These are phyloP conservation scores for Galium porrigens DNA, from an alignment of 305 asterid species.

Conservation along the genomic window DNA sequence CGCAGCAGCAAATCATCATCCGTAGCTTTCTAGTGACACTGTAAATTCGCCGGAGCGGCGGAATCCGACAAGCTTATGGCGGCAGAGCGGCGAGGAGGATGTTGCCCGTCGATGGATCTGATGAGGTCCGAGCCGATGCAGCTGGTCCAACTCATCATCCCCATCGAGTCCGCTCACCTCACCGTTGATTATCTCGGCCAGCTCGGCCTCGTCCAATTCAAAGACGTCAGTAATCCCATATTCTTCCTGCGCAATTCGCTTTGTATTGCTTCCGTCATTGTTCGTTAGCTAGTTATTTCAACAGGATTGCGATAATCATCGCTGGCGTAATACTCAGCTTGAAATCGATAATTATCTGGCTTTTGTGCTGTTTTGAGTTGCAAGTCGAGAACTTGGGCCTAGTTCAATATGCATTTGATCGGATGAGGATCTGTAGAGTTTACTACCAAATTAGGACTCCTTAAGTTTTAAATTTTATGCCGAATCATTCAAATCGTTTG, in stretches of 20 bases:
- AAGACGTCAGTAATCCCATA: constrained; percentile 44
- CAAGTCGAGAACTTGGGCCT: not conserved
- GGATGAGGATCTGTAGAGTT: constrained; percentile 1
- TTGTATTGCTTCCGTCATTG: not conserved
- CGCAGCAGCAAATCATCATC: constrained; percentile 6
- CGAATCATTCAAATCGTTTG: not conserved
- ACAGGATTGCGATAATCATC: not conserved
- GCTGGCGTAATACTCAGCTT: not conserved
- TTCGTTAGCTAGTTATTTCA: not conserved
- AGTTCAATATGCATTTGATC: not conserved
- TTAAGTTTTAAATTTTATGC: not conserved
- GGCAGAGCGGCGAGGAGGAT: constrained; percentile 57
- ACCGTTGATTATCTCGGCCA: constrained; percentile 80
- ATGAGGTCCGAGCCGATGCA: constrained; percentile 99
- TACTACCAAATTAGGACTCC: not conserved
- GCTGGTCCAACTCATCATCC: constrained; percentile 84
- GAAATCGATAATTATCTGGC: not conserved
- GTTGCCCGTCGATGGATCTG: constrained; percentile 98
- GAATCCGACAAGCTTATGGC: constrained; percentile 27
- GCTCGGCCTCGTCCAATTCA: constrained; percentile 79
- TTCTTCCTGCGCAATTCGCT: not conserved
- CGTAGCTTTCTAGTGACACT: not conserved
- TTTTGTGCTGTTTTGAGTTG: not conserved
- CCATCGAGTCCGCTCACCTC: constrained; percentile 84
- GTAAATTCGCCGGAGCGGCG: constrained; percentile 14